Conservation (phyloP, 495 filamentous ascomycete species). For the Daldinia childiae region DNA sequence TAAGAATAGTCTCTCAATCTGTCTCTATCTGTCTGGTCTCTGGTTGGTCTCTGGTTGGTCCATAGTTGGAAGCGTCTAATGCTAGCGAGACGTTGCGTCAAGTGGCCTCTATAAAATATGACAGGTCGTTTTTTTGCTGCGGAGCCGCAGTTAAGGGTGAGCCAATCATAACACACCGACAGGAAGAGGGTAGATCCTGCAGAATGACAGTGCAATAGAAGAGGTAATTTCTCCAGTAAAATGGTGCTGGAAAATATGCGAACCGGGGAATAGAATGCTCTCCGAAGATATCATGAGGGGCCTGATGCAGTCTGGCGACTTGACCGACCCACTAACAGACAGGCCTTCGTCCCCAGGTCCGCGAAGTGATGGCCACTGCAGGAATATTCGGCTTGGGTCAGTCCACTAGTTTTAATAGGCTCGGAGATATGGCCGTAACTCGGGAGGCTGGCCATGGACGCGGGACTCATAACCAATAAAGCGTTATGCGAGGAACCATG, state of each 20-base stretch:
- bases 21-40: constrained; percentile 10
- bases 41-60: constrained; percentile 7
- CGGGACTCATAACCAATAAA: constrained; percentile 26
- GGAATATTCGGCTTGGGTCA: constrained; percentile 37
- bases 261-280: constrained; percentile 39
- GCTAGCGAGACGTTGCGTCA: constrained; percentile 23
- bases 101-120: constrained; percentile 32
- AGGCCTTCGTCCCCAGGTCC: constrained; percentile 34
- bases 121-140: constrained; percentile 40
- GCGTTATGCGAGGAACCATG: constrained; percentile 25
- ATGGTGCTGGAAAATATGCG: constrained; percentile 26
- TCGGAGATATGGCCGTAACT: constrained; percentile 24
- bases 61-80: constrained; percentile 19
- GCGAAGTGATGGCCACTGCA: constrained; percentile 38
- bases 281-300: constrained; percentile 38
- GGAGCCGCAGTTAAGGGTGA: constrained; percentile 33
- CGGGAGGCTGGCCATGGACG: constrained; percentile 37
- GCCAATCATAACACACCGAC: constrained; percentile 32
- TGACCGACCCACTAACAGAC: constrained; percentile 22
- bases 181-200: constrained; percentile 34
- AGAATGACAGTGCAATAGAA: constrained; percentile 36
- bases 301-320: constrained; percentile 22
- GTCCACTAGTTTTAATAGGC: constrained; percentile 28
- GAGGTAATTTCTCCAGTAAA: constrained; percentile 28
- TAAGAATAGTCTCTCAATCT: constrained; percentile 5